Evolutionary conservation across 192 early-diverging fungal species (phyloP), one percentile per base, ranked within the genome.

Genomic region (Lunasporangiospora selenospora): DNA sequence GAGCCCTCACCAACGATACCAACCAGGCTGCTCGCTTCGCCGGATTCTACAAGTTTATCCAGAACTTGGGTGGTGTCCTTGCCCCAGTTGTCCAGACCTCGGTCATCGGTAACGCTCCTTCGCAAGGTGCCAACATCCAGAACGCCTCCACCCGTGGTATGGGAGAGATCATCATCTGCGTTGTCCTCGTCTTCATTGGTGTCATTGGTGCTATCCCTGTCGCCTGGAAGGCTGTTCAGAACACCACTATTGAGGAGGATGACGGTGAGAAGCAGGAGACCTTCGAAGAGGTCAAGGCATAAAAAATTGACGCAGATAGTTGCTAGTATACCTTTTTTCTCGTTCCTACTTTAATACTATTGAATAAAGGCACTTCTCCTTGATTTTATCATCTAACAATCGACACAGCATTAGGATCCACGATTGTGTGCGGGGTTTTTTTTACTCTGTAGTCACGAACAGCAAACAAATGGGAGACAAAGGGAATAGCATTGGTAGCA

Each of bases 1-100:
- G 92, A 23, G 83, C 92, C 31, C 77, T 93, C 49, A 88, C 91
- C 23, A 94, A 94, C 80, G 90, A 95, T 67, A 82, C 84, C 61
- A 83, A 85, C 76, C 71, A 79, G 62, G 81, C 87, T 56, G 82
- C 90, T 33, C 87, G 88, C 44, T 93, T 84, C 65, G 83, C 86
- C 50, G 94, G 67, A 62, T 73, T 73, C 54, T 73, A 73, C 67
- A 73, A 73, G 67, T 73, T 73, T 18, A 29, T 57, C 41, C 67
- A 73, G 53, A 73, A 73, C 60, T 51, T 73, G 46, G 67, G 67
- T 19, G 67, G 53, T 62, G 33, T 73, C 48, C 31, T 73, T n/a
- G 67, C 67, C 27, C 59, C 59, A 5, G 29, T 62, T 49, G 67
- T 73, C 42, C 59, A 62, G 53, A 62, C 53, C 40, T 73, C 67